phyloP scores from a whole-genome alignment of 140 eudicot species.

The Bidens hawaiensis region DNA sequence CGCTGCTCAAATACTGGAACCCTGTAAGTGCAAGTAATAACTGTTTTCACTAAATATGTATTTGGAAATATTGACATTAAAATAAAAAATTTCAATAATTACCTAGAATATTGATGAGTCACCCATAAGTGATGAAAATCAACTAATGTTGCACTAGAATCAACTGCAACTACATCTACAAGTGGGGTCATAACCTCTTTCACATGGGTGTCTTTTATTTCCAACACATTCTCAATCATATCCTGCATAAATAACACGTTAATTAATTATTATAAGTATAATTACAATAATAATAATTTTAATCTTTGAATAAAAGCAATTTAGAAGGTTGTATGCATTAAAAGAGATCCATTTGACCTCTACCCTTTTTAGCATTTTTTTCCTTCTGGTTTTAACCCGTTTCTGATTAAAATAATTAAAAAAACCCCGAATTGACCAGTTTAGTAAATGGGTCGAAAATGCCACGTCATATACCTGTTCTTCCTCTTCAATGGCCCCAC shows the following conservation, averaged over 20 bases:
- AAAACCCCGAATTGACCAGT: not conserved
- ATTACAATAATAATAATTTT: not conserved
- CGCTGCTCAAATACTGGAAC: constrained; percentile 97
- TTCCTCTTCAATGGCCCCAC: constrained; percentile 99
- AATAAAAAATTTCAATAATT: not conserved
- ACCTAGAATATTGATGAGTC: constrained; percentile 97
- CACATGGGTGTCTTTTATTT: constrained; percentile 96
- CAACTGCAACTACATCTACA: constrained; percentile 95
- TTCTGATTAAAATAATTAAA: not conserved
- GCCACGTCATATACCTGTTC: constrained; percentile 60
- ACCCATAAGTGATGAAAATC: constrained; percentile 93
- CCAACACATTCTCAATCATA: constrained; percentile 98
- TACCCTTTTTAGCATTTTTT: not conserved
- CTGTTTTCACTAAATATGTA: not conserved
- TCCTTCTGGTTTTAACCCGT: not conserved
- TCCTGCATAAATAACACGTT: constrained; percentile 44
- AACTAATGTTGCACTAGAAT: constrained; percentile 68
- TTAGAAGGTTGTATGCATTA: not conserved
- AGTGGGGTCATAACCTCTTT: constrained; percentile 99
- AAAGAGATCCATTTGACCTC: not conserved
- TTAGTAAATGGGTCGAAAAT: not conserved
- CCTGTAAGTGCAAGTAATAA: constrained; percentile 36
- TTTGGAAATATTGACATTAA: not conserved
- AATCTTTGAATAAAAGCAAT: not conserved
- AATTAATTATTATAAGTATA: not conserved